A percentile compares a stretch with the other conserved stretches of the same genome.
Conservation (phyloP, 495 filamentous ascomycete species). For the Aspergillus cavernicola region DNA sequence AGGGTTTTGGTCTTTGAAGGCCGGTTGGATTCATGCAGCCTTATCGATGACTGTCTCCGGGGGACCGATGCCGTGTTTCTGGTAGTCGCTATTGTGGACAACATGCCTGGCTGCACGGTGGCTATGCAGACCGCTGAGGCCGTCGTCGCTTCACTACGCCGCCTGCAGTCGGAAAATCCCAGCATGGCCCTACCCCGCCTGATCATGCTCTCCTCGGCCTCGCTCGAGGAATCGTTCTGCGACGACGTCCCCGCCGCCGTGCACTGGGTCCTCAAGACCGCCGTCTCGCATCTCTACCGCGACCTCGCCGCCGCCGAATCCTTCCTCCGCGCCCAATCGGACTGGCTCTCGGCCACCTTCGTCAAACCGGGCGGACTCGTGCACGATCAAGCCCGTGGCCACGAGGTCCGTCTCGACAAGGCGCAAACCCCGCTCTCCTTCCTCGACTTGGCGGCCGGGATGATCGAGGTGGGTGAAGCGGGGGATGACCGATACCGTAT, state of each 20-base stretch:
- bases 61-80: slow-evolving; percentile 3
- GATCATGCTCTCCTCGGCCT: not conserved
- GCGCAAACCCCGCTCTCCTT: not conserved
- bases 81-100: slow-evolving; percentile 1
- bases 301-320: not conserved
- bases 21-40: not conserved
- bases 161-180: not conserved
- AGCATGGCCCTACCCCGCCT: not conserved
- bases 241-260: not conserved
- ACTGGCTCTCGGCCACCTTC: not conserved
- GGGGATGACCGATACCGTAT: not conserved
- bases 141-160: not conserved
- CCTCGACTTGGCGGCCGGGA: not conserved
- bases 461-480: not conserved
- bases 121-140: not conserved
- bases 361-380: not conserved
- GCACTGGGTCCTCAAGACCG: not conserved
- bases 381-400: not conserved
- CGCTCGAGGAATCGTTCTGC: not conserved
- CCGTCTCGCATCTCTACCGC: not conserved
- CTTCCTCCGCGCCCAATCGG: not conserved
- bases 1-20: not conserved
- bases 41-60: not conserved
- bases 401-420: not conserved
- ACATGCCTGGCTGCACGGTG: not conserved